Evolutionary conservation across 331 rosid genomes (phyloP), one percentile per base, ranked within the genome.

Genomic region (Pyrus hybrid): DNA sequence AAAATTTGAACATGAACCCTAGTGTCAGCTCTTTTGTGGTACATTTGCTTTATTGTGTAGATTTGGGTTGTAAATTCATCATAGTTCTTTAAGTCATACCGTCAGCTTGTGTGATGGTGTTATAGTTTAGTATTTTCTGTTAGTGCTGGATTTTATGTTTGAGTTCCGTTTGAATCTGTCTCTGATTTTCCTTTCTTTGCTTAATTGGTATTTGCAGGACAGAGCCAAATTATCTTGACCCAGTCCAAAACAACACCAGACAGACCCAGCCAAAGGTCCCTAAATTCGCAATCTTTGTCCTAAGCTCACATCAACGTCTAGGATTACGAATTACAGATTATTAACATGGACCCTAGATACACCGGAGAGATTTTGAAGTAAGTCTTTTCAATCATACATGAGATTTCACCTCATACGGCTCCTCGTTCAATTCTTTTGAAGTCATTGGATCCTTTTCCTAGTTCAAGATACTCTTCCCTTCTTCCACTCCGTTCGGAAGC

Each of bases 341-440:
- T 23, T 37, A 12, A 63, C 53, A 86, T 86, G 90, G 90, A 86
- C 66, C 81, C 90, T 6, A 82, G 68, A 67, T 58, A 80, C 68
- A 43, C 75, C 8, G 91, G 83, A 63, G 88, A 84, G 70, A 68
- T 84, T n/a, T 57, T 84, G 78, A 84, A 87, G 90, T 84, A 79
- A 68, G 73, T 72, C 58, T 67, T 13, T 23, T 77, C 1, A 17
- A 18, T 72, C 4, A 6, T 37, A 37, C 45, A 37, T 37, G 45
- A 10, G 13, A 37, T 37, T 10, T 37, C 45, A 37, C 45, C 45
- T 37, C 45, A 37, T 10, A 37, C 4, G 4, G 45, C 45, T 37
- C 45, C 45, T 10, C 5, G 4, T 37, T 37, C 13, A 37, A 37
- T 37, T 37, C 45, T 37, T 37, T 37, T 37, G 45, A 37, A 37